Percentiles rank a stretch among this genome's conserved stretches.
phyloP scores from a whole-genome alignment of 1,284 basidiomycete genomes.

The Pseudozyma hubeiensis region DNA sequence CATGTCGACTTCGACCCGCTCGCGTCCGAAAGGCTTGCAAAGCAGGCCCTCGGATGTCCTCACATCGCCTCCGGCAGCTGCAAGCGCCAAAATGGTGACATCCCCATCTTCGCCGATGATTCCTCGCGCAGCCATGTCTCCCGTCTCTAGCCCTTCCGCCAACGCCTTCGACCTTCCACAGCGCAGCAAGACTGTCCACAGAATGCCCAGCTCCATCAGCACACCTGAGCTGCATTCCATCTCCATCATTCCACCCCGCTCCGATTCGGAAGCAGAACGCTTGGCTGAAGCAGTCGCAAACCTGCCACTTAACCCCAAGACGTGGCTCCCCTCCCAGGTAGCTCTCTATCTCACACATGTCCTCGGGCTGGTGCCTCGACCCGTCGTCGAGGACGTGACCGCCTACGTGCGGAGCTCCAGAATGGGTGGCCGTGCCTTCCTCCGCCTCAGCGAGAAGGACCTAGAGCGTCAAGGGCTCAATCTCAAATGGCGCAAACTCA shows the following conservation, averaged over 20 bases:
- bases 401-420: constrained; percentile 53
- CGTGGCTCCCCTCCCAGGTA: constrained; percentile 61
- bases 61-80: constrained; percentile 7
- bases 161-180: constrained; percentile 18
- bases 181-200: constrained; percentile 30
- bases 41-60: constrained; percentile 12
- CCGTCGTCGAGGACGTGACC: constrained; percentile 61
- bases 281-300: constrained; percentile 42
- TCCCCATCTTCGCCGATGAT: constrained; percentile 27
- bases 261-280: constrained; percentile 28
- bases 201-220: constrained; percentile 31
- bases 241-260: constrained; percentile 13
- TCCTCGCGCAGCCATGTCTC: constrained; percentile 6
- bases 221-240: constrained; percentile 17
- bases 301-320: constrained; percentile 56
- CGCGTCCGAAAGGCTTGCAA: constrained; percentile 50
- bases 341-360: constrained; percentile 62
- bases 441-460: constrained; percentile 57
- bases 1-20: constrained; percentile 57
- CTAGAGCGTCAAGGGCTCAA: constrained; percentile 59
- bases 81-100: constrained; percentile 4
- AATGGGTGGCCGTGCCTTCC: constrained; percentile 61
- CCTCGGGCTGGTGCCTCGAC: constrained; percentile 58
- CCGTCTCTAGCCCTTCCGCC: constrained; percentile 8
- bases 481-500: constrained; percentile 58